These are phyloP conservation scores for Balamuthia mandrillaris DNA, from an alignment of 208 protist genomes.

Conservation along the genomic window DNA sequence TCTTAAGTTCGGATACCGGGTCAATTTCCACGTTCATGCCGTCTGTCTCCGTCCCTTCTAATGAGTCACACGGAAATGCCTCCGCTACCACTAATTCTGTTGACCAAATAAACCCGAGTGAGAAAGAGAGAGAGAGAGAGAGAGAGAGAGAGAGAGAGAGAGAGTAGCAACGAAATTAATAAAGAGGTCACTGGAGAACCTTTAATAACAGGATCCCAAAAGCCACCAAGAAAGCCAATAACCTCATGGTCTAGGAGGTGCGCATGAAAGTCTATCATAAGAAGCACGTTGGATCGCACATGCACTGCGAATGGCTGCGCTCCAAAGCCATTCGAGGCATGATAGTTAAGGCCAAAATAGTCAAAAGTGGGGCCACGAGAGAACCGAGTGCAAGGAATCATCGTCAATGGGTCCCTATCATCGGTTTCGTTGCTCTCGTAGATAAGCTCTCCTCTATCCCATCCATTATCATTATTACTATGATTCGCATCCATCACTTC, in stretches of 20 bases:
- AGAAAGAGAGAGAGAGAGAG: no score
- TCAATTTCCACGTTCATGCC: constrained; percentile 42
- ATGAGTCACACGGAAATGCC: constrained; percentile 2
- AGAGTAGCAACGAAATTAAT: no score
- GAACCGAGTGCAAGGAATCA: constrained; percentile 34
- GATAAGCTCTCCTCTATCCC: no score
- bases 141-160: no score
- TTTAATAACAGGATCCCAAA: neutral
- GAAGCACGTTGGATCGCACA: constrained; percentile 3
- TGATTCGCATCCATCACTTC: no score
- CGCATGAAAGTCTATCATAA: constrained; percentile 33
- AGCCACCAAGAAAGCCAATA: constrained; percentile 25
- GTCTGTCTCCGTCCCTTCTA: constrained; percentile 19
- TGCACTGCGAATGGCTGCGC: constrained; percentile 9
- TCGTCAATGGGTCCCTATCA: constrained; percentile 19
- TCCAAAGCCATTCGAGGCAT: neutral
- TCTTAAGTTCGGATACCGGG: constrained; percentile 20
- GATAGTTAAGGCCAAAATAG: neutral
- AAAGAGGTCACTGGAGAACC: neutral
- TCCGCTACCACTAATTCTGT: constrained; percentile 28
- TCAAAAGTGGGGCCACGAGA: neutral
- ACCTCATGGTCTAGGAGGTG: constrained; percentile 31
- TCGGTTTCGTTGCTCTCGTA: neutral
- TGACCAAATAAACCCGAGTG: neutral
- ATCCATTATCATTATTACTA: no score